A percentile compares a stretch with the other conserved stretches of the same genome.
These are phyloP conservation scores for Rosa multiflora DNA, from an alignment of 306 rosid genomes.

Conservation along the genomic window DNA sequence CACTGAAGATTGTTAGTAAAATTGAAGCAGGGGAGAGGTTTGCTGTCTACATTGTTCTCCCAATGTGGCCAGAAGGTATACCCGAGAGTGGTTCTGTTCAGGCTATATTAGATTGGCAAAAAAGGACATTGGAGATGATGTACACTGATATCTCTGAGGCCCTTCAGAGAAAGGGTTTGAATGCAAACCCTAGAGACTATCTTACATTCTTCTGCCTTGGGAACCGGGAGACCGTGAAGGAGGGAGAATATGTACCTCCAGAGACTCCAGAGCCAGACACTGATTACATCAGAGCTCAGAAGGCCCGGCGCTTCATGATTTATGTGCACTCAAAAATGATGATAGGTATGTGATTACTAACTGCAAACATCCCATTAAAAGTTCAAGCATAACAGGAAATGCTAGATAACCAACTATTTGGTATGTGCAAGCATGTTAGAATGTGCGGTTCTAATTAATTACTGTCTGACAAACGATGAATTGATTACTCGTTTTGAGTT, in stretches of 20 bases:
- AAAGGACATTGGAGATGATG: conserved; percentile 89
- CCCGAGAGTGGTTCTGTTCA: conserved; percentile 86
- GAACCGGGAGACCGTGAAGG: conserved; percentile 39
- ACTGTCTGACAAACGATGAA: neutral
- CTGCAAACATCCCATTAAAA: neutral
- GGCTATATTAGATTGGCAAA: conserved; percentile 85
- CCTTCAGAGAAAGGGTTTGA: conserved; percentile 40
- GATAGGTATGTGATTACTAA: conserved; percentile 57
- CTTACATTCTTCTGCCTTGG: conserved; percentile 88
- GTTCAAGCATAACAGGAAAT: neutral
- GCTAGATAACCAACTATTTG: neutral
- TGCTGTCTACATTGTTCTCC: conserved; percentile 67
- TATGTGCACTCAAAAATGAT: conserved; percentile 97
- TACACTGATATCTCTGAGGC: conserved; percentile 65
- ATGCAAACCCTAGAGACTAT: conserved; percentile 55
- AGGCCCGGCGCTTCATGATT: conserved; percentile 76
- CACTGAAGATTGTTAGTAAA: conserved; percentile 79
- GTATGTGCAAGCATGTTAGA: neutral
- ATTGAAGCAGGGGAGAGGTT: conserved; percentile 80
- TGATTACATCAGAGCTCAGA: conserved; percentile 64
- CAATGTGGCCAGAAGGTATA: conserved; percentile 93
- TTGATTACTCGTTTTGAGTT: neutral
- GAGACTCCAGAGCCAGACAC: conserved; percentile 57
- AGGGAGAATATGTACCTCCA: conserved; percentile 43
- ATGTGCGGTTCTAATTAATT: neutral